These are phyloP conservation scores for Flaveria linearis DNA, from an alignment of 129 eudicot species.

Conservation along the genomic window DNA sequence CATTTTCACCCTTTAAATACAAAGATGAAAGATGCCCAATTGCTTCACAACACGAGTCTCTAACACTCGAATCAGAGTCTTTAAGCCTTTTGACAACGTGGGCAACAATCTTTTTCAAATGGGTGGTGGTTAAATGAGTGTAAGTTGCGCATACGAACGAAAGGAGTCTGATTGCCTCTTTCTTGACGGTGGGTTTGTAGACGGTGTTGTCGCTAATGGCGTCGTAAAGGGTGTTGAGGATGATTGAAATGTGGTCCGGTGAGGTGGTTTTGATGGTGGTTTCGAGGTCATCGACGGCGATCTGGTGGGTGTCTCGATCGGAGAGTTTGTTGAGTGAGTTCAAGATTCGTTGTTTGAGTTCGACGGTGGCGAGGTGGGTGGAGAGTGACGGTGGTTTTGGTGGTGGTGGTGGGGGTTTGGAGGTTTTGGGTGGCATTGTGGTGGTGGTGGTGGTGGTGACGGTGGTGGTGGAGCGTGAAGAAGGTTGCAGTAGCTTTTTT, in stretches of 20 bases:
- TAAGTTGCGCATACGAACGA: constrained; percentile 59
- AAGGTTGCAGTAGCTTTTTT: not conserved
- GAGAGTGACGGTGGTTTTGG: constrained; percentile 53
- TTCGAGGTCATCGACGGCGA: constrained; percentile 83
- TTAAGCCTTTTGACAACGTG: constrained; percentile 66
- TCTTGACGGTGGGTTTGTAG: constrained; percentile 68
- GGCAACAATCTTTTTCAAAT: constrained; percentile 65
- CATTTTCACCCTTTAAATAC: constrained; percentile 54
- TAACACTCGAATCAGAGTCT: constrained; percentile 83
- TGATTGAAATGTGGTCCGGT: constrained; percentile 56
- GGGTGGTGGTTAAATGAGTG: constrained; percentile 58
- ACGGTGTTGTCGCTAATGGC: constrained; percentile 53
- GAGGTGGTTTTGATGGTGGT: constrained; percentile 58
- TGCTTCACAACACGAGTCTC: constrained; percentile 70
- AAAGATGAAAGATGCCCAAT: constrained; percentile 63
- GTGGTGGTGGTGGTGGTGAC: constrained; percentile 20
- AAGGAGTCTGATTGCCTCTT: constrained; percentile 73
- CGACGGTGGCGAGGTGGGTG: constrained; percentile 74
- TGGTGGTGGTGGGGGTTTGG: constrained; percentile 30
- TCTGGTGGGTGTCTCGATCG: constrained; percentile 93
- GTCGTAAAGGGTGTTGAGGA: constrained; percentile 77
- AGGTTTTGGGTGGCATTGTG: constrained; percentile 59
- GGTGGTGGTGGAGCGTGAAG: constrained; percentile 14
- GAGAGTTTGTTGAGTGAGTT: constrained; percentile 76
- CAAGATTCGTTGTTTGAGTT: constrained; percentile 74